Evolutionary conservation across 2,329 filamentous ascomycete species (phyloP), one percentile per base, ranked within the genome.

Genomic region (Trichophyton equinum): DNA sequence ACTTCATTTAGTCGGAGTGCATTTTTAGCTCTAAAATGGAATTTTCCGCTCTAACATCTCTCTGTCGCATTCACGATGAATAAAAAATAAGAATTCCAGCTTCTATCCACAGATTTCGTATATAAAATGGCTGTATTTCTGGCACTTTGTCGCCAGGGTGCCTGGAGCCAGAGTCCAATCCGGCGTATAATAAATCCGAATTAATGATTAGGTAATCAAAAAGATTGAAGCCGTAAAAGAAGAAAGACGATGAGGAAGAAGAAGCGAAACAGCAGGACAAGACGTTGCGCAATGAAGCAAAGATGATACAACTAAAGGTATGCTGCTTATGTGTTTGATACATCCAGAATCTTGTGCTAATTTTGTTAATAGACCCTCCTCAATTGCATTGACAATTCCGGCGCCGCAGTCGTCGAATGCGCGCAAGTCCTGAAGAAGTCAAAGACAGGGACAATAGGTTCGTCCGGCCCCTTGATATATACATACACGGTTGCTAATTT

Each of bases 321-420:
- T 44, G 61, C 40, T 33, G 1, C 56, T 36, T 22, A 1, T 46
- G 27, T 53, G 3, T 25, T 2, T 58, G 18, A 13, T 36, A 11
- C 18, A n/a, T 30, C 13, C 3, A 38, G 3, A 4, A 38, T 15
- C 1, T 49, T 25, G 44, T 60, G 20, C 42, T 59, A 44, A 55
- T 36, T 33, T 46, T 8, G 27, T 20, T 46, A 42, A 38, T 68
- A 96, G 94, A 88, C 91, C 73, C 90, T 99, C 84, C 84, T 99
- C 70, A 96, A 94, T 78, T 97, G 94, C 86, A 97, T 99, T 84
- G 94, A 99, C 86, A 99, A 96, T 81, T 97, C 94, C 66, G 94
- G 94, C 73, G 94, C 94, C 68, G 91, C 94, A 69, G 82, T 99
- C 67, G 94, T 97, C 77, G 94, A 99, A 79, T 99, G 94, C 78